Evolutionary conservation across 306 rosid species (phyloP), one percentile per base, ranked within the genome.

Genomic region (Rubus parviflorus): DNA sequence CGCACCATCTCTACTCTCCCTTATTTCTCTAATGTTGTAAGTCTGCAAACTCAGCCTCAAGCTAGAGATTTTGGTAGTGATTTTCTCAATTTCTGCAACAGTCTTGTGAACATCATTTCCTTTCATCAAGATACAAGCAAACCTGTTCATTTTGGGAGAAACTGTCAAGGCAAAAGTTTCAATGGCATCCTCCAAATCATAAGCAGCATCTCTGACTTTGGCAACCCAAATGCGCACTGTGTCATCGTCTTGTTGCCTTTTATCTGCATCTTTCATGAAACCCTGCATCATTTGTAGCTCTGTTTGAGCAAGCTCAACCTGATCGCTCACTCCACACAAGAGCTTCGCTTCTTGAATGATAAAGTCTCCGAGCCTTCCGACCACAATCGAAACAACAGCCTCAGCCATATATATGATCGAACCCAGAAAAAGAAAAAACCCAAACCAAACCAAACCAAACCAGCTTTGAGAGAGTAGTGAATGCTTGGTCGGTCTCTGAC

Each of bases 181-280:
- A 19, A 53, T 53, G 8, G 23, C 58, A 6, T 53, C 58, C 58
- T 53, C 58, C 58, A 53, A 15, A 53, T 53, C 58, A 53, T 53
- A 53, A 53, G 58, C 58, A 53, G 23, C 58, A 53, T 53, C 58
- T 19, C 58, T 53, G 17, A 53, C 58, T 53, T 53, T 53, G 58
- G 58, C 22, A 5, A 53, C 58, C 58, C 81, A 81, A 20, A 49
- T 80, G 11, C 41, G 48, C 9, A 86, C 80, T 5, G 43, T 63
- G 72, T 67, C 86, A 63, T 75, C 75, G 0, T 77, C 86, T 0
- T 77, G 80, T 75, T 88, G 88, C 60, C 75, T 83, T 63, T 80
- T 77, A 60, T 85, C 91, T 67, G 78, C 78, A 74, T 74, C 78
- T 45, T 45, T 58, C 64, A 74, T 8, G 22, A 57, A 60, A 7